Evolutionary conservation across 2,329 filamentous ascomycete genomes (phyloP).

Genomic region (Apiospora hydei): DNA sequence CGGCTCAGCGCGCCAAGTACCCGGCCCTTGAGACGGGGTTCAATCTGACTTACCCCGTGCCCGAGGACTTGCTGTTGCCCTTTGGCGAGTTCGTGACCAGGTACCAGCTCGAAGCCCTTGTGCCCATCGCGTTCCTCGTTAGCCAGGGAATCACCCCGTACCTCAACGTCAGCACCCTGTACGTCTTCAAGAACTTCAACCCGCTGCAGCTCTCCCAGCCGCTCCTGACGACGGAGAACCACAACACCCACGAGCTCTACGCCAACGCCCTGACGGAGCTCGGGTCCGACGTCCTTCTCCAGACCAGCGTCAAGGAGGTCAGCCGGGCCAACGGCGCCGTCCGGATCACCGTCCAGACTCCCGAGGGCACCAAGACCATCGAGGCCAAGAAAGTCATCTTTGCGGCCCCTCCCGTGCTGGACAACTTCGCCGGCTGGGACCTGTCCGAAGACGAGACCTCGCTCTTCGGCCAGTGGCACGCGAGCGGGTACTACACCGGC

Average conservation of each 20-base stretch:
- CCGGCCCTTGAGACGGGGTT: neutral
- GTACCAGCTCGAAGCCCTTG: neutral
- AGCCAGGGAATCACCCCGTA: neutral
- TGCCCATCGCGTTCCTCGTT: neutral
- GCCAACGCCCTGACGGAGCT: neutral
- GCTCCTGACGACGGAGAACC: neutral
- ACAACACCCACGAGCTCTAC: neutral
- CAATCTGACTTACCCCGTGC: conserved; percentile 4
- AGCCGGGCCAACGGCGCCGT: neutral
- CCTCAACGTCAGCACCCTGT: conserved; percentile 5
- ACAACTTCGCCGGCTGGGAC: neutral
- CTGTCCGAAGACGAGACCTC: neutral
- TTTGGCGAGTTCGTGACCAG: conserved; percentile 15
- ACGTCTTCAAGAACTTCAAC: conserved; percentile 21
- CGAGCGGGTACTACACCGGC: conserved; percentile 2
- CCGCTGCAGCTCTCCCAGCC: neutral
- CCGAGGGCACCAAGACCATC: neutral
- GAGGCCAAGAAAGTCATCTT: conserved; percentile 14
- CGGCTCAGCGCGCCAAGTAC: conserved; percentile 19
- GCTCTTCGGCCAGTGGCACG: neutral
- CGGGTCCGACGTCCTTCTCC: neutral
- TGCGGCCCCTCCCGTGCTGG: neutral
- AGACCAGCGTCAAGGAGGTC: neutral
- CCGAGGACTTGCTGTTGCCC: neutral
- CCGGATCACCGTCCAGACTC: neutral